These are phyloP conservation scores for Saprolegnia parasitica DNA, from an alignment of 352 stramenopile genomes.

Conservation along the genomic window DNA sequence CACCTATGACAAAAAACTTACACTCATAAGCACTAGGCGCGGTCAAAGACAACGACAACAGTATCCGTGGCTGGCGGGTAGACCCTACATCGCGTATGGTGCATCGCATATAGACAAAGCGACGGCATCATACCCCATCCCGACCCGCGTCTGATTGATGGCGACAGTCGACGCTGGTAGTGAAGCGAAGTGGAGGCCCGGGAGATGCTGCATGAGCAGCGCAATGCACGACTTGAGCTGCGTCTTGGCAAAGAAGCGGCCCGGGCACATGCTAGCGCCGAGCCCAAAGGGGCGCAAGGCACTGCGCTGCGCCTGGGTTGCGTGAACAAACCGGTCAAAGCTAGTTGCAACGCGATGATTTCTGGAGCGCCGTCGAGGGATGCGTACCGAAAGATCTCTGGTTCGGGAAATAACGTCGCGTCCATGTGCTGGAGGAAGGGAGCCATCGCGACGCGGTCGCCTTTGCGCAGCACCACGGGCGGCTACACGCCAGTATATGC, in stretches of 20 bases:
- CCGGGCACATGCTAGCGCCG: slow-evolving; percentile 25
- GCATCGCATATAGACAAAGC: too few relatives aligned
- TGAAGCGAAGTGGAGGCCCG: not conserved
- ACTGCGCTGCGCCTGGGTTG: slow-evolving; percentile 4
- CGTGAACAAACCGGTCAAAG: slow-evolving; percentile 28
- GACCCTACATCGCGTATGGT: too few relatives aligned
- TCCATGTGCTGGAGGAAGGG: slow-evolving; percentile 20
- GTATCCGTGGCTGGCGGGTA: not conserved
- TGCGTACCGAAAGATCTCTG: slow-evolving; percentile 24
- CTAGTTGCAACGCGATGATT: slow-evolving; percentile 9
- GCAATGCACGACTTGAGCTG: slow-evolving; percentile 10
- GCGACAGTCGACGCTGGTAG: not conserved
- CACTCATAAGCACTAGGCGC: too few relatives aligned
- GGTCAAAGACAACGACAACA: not conserved
- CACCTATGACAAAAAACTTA: too few relatives aligned
- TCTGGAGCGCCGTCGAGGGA: not conserved
- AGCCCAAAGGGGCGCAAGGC: slow-evolving; percentile 28
- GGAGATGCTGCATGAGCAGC: not conserved
- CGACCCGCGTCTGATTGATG: not conserved
- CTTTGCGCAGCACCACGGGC: slow-evolving; percentile 10
- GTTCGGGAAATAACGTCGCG: slow-evolving; percentile 18
- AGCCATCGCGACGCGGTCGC: slow-evolving; percentile 12
- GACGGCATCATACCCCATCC: not conserved
- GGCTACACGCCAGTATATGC: too few relatives aligned
- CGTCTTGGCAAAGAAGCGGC: slow-evolving; percentile 28